These are phyloP conservation scores for Naematelia encephala DNA, from an alignment of 768 basidiomycete species.

Conservation along the genomic window DNA sequence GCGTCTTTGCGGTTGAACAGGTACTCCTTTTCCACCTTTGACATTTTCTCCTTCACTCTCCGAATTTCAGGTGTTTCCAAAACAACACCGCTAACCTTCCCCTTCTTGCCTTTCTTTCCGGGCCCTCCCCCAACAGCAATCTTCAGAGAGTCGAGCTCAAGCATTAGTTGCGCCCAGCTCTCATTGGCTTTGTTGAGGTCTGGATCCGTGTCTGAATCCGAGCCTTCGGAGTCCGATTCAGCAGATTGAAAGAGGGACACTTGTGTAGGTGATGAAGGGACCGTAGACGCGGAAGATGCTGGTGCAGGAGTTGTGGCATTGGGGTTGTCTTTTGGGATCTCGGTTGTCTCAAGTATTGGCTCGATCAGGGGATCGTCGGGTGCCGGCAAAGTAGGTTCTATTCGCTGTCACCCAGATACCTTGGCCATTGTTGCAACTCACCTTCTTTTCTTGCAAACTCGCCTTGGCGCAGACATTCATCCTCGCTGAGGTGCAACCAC, in stretches of 20 bases:
- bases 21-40: conserved; percentile 47
- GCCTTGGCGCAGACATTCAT: conserved; percentile 42
- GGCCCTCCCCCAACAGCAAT: conserved; percentile 18
- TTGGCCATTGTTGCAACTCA: neutral
- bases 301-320: conserved; percentile 2
- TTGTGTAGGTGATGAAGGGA: neutral
- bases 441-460: conserved; percentile 34
- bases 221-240: conserved; percentile 14
- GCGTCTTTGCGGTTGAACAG: conserved; percentile 49
- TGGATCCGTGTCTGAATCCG: conserved; percentile 26
- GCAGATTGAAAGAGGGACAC: conserved; percentile 31
- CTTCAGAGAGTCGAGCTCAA: conserved; percentile 28
- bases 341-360: conserved; percentile 4
- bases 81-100: conserved; percentile 25
- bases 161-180: conserved; percentile 31
- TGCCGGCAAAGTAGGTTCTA: neutral
- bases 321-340: neutral
- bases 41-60: conserved; percentile 32
- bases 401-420: neutral
- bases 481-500: conserved; percentile 46
- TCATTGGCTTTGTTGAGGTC: conserved; percentile 34
- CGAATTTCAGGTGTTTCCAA: conserved; percentile 41
- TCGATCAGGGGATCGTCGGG: conserved; percentile 13
- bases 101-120: conserved; percentile 32
- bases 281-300: neutral